Conservation (phyloP, 306 rosid species). For the Purshia tridentata region DNA sequence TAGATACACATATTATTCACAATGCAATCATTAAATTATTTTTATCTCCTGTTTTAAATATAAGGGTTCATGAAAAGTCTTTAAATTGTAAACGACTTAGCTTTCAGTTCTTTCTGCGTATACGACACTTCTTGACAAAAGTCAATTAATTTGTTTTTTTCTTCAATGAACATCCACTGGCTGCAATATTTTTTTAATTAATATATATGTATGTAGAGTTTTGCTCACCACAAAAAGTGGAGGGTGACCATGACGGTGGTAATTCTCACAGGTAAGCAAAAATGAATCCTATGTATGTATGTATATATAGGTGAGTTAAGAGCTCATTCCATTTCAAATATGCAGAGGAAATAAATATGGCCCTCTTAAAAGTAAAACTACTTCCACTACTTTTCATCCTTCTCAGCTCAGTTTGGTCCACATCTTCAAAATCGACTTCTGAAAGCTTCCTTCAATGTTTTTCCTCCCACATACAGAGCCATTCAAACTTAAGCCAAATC, state of each 20-base stretch:
- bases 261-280: too few relatives aligned
- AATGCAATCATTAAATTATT: not conserved
- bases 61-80: not conserved
- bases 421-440: not conserved
- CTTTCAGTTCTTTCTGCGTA: not conserved
- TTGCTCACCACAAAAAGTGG: too few relatives aligned
- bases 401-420: conserved; percentile 7
- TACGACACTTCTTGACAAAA: too few relatives aligned
- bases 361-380: not conserved
- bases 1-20: not conserved
- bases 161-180: not conserved
- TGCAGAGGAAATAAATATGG: not conserved
- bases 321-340: not conserved
- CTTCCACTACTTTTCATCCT: not conserved
- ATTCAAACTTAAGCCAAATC: not conserved
- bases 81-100: not conserved
- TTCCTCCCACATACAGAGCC: conserved; percentile 8
- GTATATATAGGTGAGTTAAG: not conserved
- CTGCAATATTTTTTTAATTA: not conserved
- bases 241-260: too few relatives aligned
- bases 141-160: not conserved
- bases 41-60: too few relatives aligned
- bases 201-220: too few relatives aligned
- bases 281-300: too few relatives aligned
- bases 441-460: conserved; percentile 20